phyloP scores from a whole-genome alignment of 805 yeast genomes.

The Myxozyma geophila region DNA sequence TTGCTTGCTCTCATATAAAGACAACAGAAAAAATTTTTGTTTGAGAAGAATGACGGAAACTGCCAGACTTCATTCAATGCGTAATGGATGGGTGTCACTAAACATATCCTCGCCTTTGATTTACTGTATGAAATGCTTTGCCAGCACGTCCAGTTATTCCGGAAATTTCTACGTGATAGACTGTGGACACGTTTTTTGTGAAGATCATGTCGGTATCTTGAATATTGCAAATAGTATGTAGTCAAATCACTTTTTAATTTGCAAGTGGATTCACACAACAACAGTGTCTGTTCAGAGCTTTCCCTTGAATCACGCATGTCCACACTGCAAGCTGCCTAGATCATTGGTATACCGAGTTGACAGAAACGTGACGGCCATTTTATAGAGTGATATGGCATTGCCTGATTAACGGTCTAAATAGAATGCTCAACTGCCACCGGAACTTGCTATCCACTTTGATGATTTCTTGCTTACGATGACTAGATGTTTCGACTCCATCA shows the following conservation, averaged over 20 bases:
- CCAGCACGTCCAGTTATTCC: background rate
- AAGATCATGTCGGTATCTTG: slow-evolving; percentile 16
- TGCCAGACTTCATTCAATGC: background rate
- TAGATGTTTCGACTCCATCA: slow-evolving; percentile 14
- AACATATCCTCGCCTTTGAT: slow-evolving; percentile 19
- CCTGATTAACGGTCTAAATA: background rate
- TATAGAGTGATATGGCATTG: background rate
- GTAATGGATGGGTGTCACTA: slow-evolving; percentile 9
- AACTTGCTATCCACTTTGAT: slow-evolving; percentile 25
- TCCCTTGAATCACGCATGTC: slow-evolving; percentile 24
- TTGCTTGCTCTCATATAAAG: too few species aligned
- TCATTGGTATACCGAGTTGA: slow-evolving; percentile 8
- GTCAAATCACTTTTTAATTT: background rate
- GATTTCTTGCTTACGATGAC: slow-evolving; percentile 9
- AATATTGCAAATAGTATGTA: slow-evolving; percentile 10
- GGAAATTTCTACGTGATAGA: slow-evolving; percentile 16
- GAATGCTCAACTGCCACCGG: slow-evolving; percentile 18
- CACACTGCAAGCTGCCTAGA: slow-evolving; percentile 15
- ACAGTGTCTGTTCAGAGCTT: slow-evolving; percentile 17
- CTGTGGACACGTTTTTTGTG: slow-evolving; percentile 31
- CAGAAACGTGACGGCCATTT: background rate
- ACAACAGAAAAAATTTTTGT: too few species aligned
- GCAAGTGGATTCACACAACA: background rate
- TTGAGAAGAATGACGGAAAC: background rate
- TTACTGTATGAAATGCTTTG: slow-evolving; percentile 26